Evolutionary conservation across 345 rosid species (phyloP).

Genomic region (Eucalyptus fibrosa): DNA sequence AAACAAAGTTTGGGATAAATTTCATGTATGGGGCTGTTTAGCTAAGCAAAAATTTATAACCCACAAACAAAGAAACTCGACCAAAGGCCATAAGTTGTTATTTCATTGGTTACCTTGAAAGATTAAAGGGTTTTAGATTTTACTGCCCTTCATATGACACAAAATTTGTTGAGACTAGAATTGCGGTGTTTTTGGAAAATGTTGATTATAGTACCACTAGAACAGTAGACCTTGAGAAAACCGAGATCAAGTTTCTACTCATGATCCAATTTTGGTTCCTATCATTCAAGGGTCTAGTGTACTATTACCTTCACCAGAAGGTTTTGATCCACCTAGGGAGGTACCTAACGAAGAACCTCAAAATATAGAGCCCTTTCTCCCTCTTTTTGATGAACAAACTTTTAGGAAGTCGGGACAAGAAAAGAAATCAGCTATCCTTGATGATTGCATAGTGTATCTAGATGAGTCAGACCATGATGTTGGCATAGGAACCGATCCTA

Average conservation of each 20-base stretch:
- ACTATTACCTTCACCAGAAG: not conserved
- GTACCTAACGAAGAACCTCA: not conserved
- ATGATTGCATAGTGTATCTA: not conserved
- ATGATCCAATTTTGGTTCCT: not conserved
- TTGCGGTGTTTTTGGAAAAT: not conserved
- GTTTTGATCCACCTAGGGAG: not conserved
- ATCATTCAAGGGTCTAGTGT: not conserved
- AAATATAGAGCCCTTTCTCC: not conserved
- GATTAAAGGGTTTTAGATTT: not conserved
- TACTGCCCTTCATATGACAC: not conserved
- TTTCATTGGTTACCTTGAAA: not conserved
- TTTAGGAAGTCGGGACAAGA: not conserved
- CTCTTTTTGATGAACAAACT: not conserved
- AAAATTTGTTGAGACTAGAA: not conserved
- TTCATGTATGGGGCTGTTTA: not conserved
- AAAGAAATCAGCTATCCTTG: not conserved
- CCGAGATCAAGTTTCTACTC: not conserved
- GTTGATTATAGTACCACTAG: not conserved
- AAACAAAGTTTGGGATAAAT: not conserved
- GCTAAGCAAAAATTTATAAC: not conserved
- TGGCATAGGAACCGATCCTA: not conserved
- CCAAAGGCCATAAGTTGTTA: not conserved
- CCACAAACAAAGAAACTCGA: not conserved
- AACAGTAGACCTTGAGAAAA: not conserved
- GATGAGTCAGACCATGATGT: not conserved